Base-by-base conservation (phyloP, 208 protist genomes). In the Crithidia bombi region DNA sequence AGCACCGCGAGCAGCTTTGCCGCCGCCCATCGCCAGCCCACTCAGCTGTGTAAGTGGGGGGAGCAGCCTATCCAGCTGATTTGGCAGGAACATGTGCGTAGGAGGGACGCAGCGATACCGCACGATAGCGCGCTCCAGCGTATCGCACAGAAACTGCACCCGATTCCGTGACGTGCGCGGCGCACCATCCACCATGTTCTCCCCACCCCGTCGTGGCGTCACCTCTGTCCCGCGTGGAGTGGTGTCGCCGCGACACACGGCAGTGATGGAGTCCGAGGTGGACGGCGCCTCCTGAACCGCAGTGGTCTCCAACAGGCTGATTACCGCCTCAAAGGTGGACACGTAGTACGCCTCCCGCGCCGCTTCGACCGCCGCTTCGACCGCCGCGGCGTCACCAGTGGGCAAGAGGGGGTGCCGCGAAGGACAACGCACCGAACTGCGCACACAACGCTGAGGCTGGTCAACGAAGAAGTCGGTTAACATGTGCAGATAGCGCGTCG, bases 61-160 rank as follows among this genome's bases (percentile, higher is more conserved):
- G 41, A 89, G 61, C 23, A 89, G 78, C 10, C 83, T 80, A 46
- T 85, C 75, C 32, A 86, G 63, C 71, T 86, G 83, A 15, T 84
- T 83, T 12, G 83, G 74, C 17, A 89, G 62, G 17, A 89, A 50
- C 80, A 86, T 83, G 69, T 89, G 78, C 19, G 80, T 73, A 1
- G 83, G 83, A 26, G 82, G 75, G 19, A 63, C 23, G 28, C 68
- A 83, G 26, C 65, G 28, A 36, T 56, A 71, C 21, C 56, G 50
- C 15, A 32, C 30, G 39, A 79, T 72, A 14, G 70, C 66, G 26
- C 38, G 59, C 44, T 57, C 64, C 65, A 75, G 50, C 44, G 64
- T 36, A 49, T 49, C 32, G 12, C 36, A 35, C 4, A 68, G 43
- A 17, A 61, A 30, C 32, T 26, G 63, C 11, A 62, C 39, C 23